Base-by-base conservation (phyloP, 805 yeast genomes). In the Ogataea wickerhamii region DNA sequence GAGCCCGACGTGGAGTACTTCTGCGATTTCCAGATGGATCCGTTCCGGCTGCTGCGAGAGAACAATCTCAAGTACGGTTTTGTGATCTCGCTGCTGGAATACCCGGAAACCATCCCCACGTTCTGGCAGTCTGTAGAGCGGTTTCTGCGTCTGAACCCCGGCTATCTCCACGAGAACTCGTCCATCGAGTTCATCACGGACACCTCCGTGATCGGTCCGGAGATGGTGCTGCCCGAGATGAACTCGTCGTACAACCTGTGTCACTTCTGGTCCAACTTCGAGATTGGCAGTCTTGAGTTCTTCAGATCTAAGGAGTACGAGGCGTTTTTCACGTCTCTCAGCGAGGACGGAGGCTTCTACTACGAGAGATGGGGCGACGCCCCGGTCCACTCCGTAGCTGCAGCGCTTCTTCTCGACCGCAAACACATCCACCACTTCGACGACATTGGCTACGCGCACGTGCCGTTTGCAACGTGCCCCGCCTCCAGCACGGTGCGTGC, bases 291-390 rank as follows among this genome's bases (percentile, higher is more conserved):
- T 46, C 66, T 86, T 52, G 71, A 80, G 43, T 79, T 86, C 60
- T 86, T 80, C 68, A 70, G 89, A 57, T 67, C 80, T 24, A 74
- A 82, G 30, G 74, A 72, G 21, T 86, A 86, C 60, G 55, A 63
- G 30, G 68, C 67, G 37, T 84, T 70, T 57, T 86, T 85, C 56
- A 73, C 81, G 19, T 67, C 66, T 57, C 67, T 86, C 45, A 87
- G 85, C 58, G 51, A 68, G 21, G 67, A 75, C 14, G 89, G 87
- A 33, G 93, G 93, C 4, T 85, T 86, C 55, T 82, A 82, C 58
- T 82, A 83, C 40, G 96, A 87, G 61, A 66, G 96, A 41, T 88
- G 96, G 96, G 96, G 96, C 12, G 96, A 88, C 63, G 96, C 96
- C 0, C 96, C 96, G 0, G 85, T 87, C 12, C 96, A 87, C 58